Conservation (phyloP, 495 filamentous ascomycete species). For the Neurospora africana region DNA sequence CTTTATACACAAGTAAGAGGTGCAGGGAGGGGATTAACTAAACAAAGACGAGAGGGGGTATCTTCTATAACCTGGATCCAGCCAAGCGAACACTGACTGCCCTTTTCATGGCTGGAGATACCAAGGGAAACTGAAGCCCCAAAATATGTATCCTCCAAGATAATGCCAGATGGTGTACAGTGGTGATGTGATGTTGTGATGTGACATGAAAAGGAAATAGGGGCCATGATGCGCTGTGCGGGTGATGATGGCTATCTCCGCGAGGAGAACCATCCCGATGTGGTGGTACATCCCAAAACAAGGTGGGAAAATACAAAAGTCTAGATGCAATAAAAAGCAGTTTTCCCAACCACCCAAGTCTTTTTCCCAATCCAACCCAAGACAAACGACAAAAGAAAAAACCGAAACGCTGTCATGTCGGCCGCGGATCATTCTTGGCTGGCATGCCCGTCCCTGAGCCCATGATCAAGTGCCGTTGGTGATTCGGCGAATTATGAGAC, state of each 20-base stretch:
- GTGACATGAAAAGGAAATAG: constrained; percentile 4
- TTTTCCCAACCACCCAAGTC: constrained; percentile 27
- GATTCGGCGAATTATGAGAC: neutral
- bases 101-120: constrained; percentile 14
- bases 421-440: constrained; percentile 1
- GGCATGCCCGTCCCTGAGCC: constrained; percentile 2
- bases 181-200: constrained; percentile 1
- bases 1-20: neutral
- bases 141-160: neutral
- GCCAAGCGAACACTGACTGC: constrained; percentile 27
- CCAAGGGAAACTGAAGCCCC: neutral
- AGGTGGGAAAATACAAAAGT: constrained; percentile 25
- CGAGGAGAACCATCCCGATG: constrained; percentile 1
- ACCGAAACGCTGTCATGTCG: neutral
- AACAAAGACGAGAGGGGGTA: constrained; percentile 27
- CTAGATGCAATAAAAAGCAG: constrained; percentile 32
- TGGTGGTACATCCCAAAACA: constrained; percentile 7
- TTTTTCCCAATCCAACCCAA: constrained; percentile 25
- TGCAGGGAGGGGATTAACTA: constrained; percentile 18
- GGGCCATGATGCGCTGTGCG: neutral
- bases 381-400: constrained; percentile 14
- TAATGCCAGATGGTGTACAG: constrained; percentile 10
- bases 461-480: neutral
- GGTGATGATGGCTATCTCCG: neutral
- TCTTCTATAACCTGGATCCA: constrained; percentile 40